Percentiles rank a stretch among this genome's conserved stretches.
Conservation (phyloP, 2,329 filamentous ascomycete species). For the Stachybotrys echinatus region DNA sequence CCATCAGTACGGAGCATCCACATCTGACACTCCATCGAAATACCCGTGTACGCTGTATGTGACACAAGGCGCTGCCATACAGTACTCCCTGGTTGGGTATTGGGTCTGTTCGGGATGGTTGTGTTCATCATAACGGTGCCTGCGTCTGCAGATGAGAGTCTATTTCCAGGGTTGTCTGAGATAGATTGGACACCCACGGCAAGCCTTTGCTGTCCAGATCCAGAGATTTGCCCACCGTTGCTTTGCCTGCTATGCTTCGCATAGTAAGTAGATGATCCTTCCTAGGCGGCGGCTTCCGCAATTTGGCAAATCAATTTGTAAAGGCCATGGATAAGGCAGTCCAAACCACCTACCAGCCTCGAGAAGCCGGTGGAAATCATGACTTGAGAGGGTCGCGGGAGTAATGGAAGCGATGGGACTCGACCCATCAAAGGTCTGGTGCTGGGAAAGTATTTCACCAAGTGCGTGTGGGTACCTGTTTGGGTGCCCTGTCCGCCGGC, state of each 20-base stretch:
- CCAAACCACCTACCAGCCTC: too few species aligned
- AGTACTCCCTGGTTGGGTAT: not conserved
- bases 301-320: too few species aligned
- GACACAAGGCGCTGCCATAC: not conserved
- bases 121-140: not conserved
- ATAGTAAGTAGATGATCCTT: too few species aligned
- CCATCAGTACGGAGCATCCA: not conserved
- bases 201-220: not conserved
- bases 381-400: too few species aligned
- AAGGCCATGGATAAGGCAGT: too few species aligned
- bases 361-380: too few species aligned
- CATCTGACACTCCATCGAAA: too few species aligned
- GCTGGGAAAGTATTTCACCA: too few species aligned
- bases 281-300: too few species aligned
- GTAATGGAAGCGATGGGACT: too few species aligned
- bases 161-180: not conserved
- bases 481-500: not conserved
- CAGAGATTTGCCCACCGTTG: not conserved
- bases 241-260: not conserved
- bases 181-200: not conserved
- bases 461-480: not conserved
- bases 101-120: not conserved
- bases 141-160: not conserved
- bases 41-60: not conserved
- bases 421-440: too few species aligned